A percentile compares a stretch with the other conserved stretches of the same genome.
Evolutionary conservation across 2,329 filamentous ascomycete genomes (phyloP).

Genomic region (Geoglossum cookeanum): DNA sequence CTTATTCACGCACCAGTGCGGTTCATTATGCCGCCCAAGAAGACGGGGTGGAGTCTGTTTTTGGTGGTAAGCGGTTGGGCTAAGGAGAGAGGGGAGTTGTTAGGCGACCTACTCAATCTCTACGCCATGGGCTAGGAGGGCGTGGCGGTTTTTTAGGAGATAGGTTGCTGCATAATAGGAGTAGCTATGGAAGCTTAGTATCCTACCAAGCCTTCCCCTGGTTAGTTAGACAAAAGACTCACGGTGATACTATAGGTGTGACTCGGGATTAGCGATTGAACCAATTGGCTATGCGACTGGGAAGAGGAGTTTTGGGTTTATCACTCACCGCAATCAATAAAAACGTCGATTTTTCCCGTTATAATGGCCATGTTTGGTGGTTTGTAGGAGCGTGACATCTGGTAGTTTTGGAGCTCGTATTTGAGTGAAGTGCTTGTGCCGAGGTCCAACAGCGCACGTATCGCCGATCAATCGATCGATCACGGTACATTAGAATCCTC

Average conservation of each 20-base stretch:
- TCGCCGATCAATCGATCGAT: too few relatives aligned
- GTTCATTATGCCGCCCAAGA: conserved; percentile 48
- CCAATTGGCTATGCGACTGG: not conserved
- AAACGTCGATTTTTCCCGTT: not conserved
- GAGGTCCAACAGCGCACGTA: not conserved
- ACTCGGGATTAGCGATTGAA: not conserved
- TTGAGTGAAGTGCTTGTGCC: not conserved
- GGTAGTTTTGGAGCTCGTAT: not conserved
- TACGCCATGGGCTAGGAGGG: conserved; percentile 38
- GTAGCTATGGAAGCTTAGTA: conserved; percentile 25
- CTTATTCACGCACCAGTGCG: conserved; percentile 28
- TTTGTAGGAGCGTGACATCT: not conserved
- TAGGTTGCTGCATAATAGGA: conserved; percentile 35
- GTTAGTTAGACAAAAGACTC: not conserved
- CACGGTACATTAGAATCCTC: not conserved
- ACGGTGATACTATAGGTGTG: not conserved
- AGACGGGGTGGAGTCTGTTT: conserved; percentile 50
- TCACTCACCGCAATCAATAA: not conserved
- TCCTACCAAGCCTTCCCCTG: not conserved
- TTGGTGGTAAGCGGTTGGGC: not conserved
- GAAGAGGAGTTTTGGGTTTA: not conserved
- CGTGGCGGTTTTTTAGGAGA: conserved; percentile 34
- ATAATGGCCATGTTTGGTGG: not conserved
- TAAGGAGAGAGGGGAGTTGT: not conserved
- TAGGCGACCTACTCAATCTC: conserved; percentile 39